Base-by-base conservation (phyloP, 169 alveolate genomes). In the Perkinsus chesapeaki region DNA sequence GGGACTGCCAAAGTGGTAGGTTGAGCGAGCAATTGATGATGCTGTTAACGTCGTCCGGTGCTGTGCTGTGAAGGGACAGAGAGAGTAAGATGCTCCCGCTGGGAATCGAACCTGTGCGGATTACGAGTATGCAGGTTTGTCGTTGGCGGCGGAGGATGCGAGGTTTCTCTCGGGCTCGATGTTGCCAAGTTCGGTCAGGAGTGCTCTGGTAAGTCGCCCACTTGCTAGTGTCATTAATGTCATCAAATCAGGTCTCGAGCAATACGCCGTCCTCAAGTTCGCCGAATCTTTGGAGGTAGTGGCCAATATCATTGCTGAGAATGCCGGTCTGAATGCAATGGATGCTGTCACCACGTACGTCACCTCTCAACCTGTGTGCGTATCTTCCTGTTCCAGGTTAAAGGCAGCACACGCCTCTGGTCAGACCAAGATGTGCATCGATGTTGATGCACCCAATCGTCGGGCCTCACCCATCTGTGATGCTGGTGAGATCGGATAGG, bases 1-100 rank as follows among this genome's bases (percentile, higher is more conserved):
- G 60, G 82, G 31, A 34, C 12, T 1, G 82, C 3, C 27, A 34
- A 20, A 60, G 82, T 16, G 82, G 37, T 23, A 60, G 82, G 82
- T 99, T 93, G 99, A 99, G 96, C 97, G 99, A 95, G 99, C 99
- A 34, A 97, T 99, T 43, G 99, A 98, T 96, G 98, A 98, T 94
- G 99, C 99, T 39, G 99, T 98, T 90, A 97, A 97, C 94, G 96
- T 96, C 31, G 96, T 97, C 43, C 60, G 94, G 92, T 94, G 95
- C 23, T 91, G 82, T 60, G 82, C 82, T 16, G 82, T 60, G 82
- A 60, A 60, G 82, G 82, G 82, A 12, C 82, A 60, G 82, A 60
- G 82, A 23, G 31, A 60, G 82, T 60, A 60, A 34, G 82, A 60
- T 27, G 82, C 3, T n/a, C n/a, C n/a, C n/a, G 23, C 82, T 34